A percentile compares a stretch with the other conserved stretches of the same genome.
These are phyloP conservation scores for Ophiobolus disseminans DNA, from an alignment of 2,329 filamentous ascomycete species.

Conservation along the genomic window DNA sequence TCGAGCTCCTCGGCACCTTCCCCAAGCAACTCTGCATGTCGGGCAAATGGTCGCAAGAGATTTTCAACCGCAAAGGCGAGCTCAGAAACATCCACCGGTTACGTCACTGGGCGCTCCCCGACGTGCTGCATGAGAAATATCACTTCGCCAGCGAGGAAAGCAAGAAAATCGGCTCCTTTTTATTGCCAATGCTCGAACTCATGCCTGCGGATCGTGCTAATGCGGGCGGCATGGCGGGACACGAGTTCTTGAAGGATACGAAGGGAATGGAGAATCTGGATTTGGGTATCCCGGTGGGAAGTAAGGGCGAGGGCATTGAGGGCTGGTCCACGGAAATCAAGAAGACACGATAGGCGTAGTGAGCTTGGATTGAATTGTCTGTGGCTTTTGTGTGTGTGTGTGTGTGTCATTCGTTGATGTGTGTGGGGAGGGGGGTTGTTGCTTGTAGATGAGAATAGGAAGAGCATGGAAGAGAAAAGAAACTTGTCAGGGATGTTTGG, in stretches of 20 bases:
- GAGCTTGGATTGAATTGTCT: neutral
- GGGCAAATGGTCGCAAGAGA: constrained; percentile 97
- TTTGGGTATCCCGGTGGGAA: constrained; percentile 79
- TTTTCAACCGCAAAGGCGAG: constrained; percentile 97
- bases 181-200: constrained; percentile 90
- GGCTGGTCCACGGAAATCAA: constrained; percentile 87
- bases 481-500: too few species aligned
- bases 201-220: constrained; percentile 89
- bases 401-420: constrained; percentile 4
- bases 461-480: neutral
- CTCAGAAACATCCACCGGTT: constrained; percentile 96
- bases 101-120: constrained; percentile 92
- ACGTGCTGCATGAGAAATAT: constrained; percentile 95
- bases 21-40: constrained; percentile 90
- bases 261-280: constrained; percentile 84
- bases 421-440: neutral
- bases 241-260: constrained; percentile 82
- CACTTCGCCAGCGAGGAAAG: constrained; percentile 87
- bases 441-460: neutral
- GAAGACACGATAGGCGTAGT: constrained; percentile 58
- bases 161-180: constrained; percentile 79
- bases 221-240: constrained; percentile 91
- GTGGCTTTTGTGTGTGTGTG: neutral
- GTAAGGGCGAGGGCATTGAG: constrained; percentile 88
- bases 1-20: constrained; percentile 92